Evolutionary conservation across 1,284 basidiomycete species (phyloP).

Genomic region (Farysia itapuensis): DNA sequence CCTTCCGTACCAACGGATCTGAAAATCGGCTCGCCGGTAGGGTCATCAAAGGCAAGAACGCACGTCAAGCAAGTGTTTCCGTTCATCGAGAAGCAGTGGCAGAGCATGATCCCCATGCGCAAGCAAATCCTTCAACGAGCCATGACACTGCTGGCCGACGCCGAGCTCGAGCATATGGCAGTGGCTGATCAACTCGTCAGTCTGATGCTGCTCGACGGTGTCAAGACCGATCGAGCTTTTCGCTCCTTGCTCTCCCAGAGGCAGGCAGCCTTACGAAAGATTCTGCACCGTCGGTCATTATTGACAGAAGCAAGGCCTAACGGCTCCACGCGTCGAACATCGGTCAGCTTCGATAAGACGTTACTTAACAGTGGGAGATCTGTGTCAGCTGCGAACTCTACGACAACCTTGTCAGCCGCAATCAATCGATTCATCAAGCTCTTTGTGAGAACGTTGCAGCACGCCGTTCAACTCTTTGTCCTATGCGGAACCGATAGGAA

Average conservation of each 20-base stretch:
- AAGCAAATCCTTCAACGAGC: constrained; percentile 38
- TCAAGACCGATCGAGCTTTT: constrained; percentile 14
- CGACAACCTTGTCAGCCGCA: constrained; percentile 3
- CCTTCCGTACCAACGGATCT: constrained; percentile 2
- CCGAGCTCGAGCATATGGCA: constrained; percentile 19
- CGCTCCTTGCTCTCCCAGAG: constrained; percentile 28
- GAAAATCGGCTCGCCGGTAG: no score
- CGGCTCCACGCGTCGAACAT: not conserved
- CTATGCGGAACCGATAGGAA: no score
- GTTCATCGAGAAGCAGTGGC: constrained; percentile 45
- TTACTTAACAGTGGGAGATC: no score
- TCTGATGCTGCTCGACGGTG: constrained; percentile 27
- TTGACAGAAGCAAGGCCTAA: not conserved
- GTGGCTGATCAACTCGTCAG: constrained; percentile 33
- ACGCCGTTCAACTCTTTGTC: constrained; percentile 18
- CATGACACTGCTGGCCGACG: constrained; percentile 22
- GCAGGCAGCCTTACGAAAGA: constrained; percentile 13
- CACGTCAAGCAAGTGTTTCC: constrained; percentile 37
- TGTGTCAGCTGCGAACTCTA: not conserved
- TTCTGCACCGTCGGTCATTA: constrained; percentile 4
- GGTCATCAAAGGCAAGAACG: no score
- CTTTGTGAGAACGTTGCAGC: constrained; percentile 27
- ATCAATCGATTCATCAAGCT: constrained; percentile 16
- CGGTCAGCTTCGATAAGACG: not conserved
- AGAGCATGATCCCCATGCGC: constrained; percentile 40